Conservation (phyloP, 306 rosid species). For the Gleditsia sinensis region DNA sequence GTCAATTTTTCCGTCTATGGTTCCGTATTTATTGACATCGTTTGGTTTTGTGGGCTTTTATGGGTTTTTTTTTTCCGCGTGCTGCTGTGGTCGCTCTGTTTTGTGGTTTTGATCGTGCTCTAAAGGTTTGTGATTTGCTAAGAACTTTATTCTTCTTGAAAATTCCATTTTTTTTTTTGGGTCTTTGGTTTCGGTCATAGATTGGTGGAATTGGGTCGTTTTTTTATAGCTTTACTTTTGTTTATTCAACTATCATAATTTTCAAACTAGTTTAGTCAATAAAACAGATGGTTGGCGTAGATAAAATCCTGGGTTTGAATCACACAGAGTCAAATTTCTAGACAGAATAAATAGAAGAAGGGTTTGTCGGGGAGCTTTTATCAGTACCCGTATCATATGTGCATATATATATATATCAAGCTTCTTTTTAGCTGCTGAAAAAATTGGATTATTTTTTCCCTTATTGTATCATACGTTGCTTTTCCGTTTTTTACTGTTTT, state of each 20-base stretch:
- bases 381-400: not conserved
- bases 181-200: conserved; percentile 42
- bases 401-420: not conserved
- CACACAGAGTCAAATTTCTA: not conserved
- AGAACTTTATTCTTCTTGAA: not conserved
- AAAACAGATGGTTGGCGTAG: conserved; percentile 35
- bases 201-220: conserved; percentile 42
- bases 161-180: not conserved
- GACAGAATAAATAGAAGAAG: not conserved
- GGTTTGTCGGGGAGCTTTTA: not conserved
- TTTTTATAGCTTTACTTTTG: conserved; percentile 40
- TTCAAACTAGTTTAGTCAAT: not conserved
- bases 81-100: conserved; percentile 23
- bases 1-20: conserved; percentile 39
- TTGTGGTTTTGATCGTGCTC: conserved; percentile 33
- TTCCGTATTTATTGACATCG: not conserved
- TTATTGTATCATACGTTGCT: not conserved
- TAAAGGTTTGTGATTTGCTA: conserved; percentile 4
- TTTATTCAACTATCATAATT: not conserved
- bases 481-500: not conserved
- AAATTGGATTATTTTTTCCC: not conserved
- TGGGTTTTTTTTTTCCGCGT: conserved; percentile 37
- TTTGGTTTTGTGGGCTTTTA: conserved; percentile 2
- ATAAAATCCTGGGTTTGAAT: conserved; percentile 30
- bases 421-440: conserved; percentile 15